Percentiles rank a stretch among this genome's conserved stretches.
Conservation (phyloP, 2,329 filamentous ascomycete genomes). For the Calonectria fujianensis region DNA sequence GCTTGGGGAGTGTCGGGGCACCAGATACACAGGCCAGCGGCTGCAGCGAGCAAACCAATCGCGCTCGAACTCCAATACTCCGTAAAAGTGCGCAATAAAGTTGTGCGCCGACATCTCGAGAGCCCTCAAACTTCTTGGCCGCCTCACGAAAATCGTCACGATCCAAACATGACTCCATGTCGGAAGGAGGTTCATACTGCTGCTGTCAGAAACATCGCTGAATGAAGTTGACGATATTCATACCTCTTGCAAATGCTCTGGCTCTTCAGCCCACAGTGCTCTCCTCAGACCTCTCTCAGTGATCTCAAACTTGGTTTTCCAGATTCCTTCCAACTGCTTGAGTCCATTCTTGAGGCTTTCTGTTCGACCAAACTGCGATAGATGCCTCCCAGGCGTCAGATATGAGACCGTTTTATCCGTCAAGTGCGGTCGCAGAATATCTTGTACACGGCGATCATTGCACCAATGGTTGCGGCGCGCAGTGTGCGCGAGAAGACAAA, state of each 20-base stretch:
- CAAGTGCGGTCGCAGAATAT: slow-evolving; percentile 78
- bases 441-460: slow-evolving; percentile 83
- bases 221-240: slow-evolving; percentile 45
- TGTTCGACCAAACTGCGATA: slow-evolving; percentile 85
- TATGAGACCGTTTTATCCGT: slow-evolving; percentile 78
- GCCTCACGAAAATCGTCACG: slow-evolving; percentile 83
- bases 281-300: slow-evolving; percentile 82
- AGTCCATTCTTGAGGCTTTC: slow-evolving; percentile 87
- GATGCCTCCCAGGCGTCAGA: slow-evolving; percentile 79
- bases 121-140: slow-evolving; percentile 83
- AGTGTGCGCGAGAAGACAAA: slow-evolving; percentile 88
- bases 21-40: slow-evolving; percentile 80
- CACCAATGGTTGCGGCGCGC: slow-evolving; percentile 91
- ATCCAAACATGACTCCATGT: slow-evolving; percentile 81
- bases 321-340: slow-evolving; percentile 80
- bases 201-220: slow-evolving; percentile 47
- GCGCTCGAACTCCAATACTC: slow-evolving; percentile 85
- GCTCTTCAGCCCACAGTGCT: slow-evolving; percentile 84
- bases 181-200: slow-evolving; percentile 74
- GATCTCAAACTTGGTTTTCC: slow-evolving; percentile 81
- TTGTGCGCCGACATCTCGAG: slow-evolving; percentile 91
- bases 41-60: slow-evolving; percentile 94
- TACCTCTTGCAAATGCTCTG: slow-evolving; percentile 76
- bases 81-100: slow-evolving; percentile 92
- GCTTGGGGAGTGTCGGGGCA: slow-evolving; percentile 69